Percentiles rank a stretch among this genome's conserved stretches.
Evolutionary conservation across 306 rosid genomes (phyloP).

Genomic region (Myrica gale): DNA sequence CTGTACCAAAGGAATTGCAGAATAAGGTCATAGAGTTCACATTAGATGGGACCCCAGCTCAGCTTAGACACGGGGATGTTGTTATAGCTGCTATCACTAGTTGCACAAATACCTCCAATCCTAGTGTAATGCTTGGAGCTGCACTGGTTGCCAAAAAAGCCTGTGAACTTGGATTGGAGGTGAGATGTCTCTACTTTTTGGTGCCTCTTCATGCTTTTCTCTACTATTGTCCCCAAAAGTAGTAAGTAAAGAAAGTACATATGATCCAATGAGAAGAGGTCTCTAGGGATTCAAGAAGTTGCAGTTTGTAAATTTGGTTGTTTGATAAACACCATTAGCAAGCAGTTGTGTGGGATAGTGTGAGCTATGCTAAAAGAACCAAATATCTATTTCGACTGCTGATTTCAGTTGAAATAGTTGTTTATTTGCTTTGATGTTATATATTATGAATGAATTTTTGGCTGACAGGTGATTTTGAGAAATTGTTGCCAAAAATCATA

Average conservation of each 20-base stretch:
- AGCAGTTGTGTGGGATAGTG: background rate
- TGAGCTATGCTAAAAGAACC: slow-evolving; percentile 4
- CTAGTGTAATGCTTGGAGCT: slow-evolving; percentile 99
- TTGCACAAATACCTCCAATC: slow-evolving; percentile 98
- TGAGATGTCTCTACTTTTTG: slow-evolving; percentile 38
- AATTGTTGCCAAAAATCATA: background rate
- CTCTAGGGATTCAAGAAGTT: slow-evolving; percentile 2
- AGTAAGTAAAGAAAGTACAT: slow-evolving; percentile 10
- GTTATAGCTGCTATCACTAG: slow-evolving; percentile 99
- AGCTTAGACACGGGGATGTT: slow-evolving; percentile 93
- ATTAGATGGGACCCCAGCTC: slow-evolving; percentile 64
- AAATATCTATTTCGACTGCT: background rate
- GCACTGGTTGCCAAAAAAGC: slow-evolving; percentile 99
- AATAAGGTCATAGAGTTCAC: slow-evolving; percentile 60
- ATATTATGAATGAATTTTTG: background rate
- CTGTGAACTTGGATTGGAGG: slow-evolving; percentile 94
- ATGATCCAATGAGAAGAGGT: slow-evolving; percentile 4
- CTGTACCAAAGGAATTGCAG: slow-evolving; percentile 79
- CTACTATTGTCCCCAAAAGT: slow-evolving; percentile 15
- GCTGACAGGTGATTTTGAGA: background rate
- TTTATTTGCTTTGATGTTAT: background rate
- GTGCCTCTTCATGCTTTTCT: slow-evolving; percentile 11
- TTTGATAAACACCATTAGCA: slow-evolving; percentile 10
- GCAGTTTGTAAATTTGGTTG: slow-evolving; percentile 7
- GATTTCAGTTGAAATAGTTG: background rate